A percentile compares a stretch with the other conserved stretches of the same genome.
phyloP scores from a whole-genome alignment of 768 basidiomycete species.

The Lentinula raphanica region DNA sequence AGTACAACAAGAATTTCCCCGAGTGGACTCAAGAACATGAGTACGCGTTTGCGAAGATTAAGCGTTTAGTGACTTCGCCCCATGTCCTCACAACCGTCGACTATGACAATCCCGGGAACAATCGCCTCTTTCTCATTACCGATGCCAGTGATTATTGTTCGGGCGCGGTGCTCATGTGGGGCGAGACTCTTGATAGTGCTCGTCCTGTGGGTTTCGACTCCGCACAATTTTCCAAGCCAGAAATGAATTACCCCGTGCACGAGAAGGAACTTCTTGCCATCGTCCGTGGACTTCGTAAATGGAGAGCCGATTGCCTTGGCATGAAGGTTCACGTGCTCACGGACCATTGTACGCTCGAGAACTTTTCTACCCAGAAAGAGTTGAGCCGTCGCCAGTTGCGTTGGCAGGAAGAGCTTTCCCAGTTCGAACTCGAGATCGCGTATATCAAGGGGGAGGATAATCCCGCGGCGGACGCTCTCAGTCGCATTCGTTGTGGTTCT shows the following conservation, averaged over 20 bases:
- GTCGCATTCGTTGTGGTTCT: no score
- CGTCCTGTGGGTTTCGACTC: constrained; percentile 26
- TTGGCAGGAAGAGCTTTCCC: no score
- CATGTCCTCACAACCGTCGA: constrained; percentile 18
- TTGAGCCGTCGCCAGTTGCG: no score
- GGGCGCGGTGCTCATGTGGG: constrained; percentile 19
- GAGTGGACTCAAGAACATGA: background rate
- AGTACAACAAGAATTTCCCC: background rate
- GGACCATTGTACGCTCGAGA: no score
- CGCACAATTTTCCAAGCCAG: constrained; percentile 18
- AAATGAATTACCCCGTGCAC: constrained; percentile 30
- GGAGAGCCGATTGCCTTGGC: no score
- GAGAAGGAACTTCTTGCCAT: constrained; percentile 15
- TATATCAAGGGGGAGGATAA: constrained; percentile 33
- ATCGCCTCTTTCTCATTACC: constrained; percentile 22
- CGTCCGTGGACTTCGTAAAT: no score
- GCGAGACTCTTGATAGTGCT: constrained; percentile 18
- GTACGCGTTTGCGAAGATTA: constrained; percentile 14
- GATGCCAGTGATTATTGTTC: constrained; percentile 21
- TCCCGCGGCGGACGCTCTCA: constrained; percentile 30
- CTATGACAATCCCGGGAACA: constrained; percentile 3
- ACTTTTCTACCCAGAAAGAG: constrained; percentile 24
- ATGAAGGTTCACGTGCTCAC: no score
- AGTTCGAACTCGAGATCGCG: constrained; percentile 28
- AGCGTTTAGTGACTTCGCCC: constrained; percentile 10